A percentile compares a stretch with the other conserved stretches of the same genome.
Conservation (phyloP, 495 filamentous ascomycete genomes). For the Neurospora africana region DNA sequence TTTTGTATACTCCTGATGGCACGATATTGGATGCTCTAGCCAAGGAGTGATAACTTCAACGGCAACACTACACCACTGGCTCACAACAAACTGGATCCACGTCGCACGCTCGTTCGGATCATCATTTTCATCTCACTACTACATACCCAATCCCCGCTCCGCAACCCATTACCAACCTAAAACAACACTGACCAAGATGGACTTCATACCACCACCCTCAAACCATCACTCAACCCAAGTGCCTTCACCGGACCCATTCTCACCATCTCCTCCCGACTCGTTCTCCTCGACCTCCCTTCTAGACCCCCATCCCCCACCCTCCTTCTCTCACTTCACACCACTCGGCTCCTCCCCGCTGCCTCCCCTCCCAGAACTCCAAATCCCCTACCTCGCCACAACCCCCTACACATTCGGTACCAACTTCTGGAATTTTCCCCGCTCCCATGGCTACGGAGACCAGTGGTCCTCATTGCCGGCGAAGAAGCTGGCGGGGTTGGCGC, state of each 20-base stretch:
- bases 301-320: background rate
- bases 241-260: background rate
- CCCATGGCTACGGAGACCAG: conserved; percentile 16
- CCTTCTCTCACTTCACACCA: background rate
- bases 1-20: background rate
- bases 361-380: conserved; percentile 4
- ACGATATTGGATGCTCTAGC: background rate
- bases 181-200: conserved; percentile 4
- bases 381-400: conserved; percentile 17
- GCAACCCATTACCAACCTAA: background rate
- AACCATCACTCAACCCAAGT: background rate
- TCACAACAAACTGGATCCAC: background rate
- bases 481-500: conserved; percentile 13
- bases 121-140: background rate
- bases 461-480: conserved; percentile 15
- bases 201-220: conserved; percentile 15
- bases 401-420: conserved; percentile 13
- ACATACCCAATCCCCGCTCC: background rate
- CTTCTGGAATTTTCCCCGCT: conserved; percentile 18
- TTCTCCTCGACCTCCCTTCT: background rate
- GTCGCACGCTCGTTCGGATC: background rate
- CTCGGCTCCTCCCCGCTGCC: background rate
- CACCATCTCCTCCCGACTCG: background rate
- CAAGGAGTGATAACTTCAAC: background rate
- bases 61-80: background rate